Evolutionary conservation across 495 filamentous ascomycete species (phyloP), one percentile per base, ranked within the genome.

Genomic region (Collariella sp.): DNA sequence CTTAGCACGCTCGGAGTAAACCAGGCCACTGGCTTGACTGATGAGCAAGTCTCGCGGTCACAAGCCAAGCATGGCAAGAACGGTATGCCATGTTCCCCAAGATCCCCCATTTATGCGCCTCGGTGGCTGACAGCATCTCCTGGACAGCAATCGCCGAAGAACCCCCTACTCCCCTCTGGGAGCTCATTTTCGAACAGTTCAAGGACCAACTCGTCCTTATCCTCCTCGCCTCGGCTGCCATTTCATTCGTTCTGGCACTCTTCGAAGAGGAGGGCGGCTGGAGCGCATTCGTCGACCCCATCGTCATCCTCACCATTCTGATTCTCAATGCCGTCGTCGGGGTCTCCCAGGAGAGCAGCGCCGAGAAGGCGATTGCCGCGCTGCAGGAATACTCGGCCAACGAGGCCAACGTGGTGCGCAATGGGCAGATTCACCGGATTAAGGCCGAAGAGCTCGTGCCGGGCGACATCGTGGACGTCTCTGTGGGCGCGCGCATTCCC

Each of bases 301-400:
- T 79, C 56, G 94, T 99, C 68, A 99, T 99, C 62, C 78, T 99
- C 55, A 96, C 94, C 20, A 99, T 99, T 66, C 76, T 99, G 35
- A 83, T 99, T 58, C 82, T 99, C 61, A 99, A 99, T 71, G 86
- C 94, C 43, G 83, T 97, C 52, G 94, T 99, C 38, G 94, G 94
- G 58, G 94, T 99, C 16, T 95, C 90, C 41, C 94, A 99, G 78
- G 94, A 99, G 76, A 95, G 87, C 69, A 96, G 89, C 65, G 94
- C 94, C 33, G 94, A 99, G 68, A 96, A 96, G 70, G 94, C 94
- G 10, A 99, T 99, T 71, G 90, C 94, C 11, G 94, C 94, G 41
- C 82, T 99, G 34, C 91, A 99, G 72, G 91, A 99, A 80, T 99
- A 99, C 72, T 96, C 91, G 38, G 94, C 94, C 54, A 97, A 96